Conservation (phyloP, 2,329 filamentous ascomycete species). For the Teratosphaeria destructans region DNA sequence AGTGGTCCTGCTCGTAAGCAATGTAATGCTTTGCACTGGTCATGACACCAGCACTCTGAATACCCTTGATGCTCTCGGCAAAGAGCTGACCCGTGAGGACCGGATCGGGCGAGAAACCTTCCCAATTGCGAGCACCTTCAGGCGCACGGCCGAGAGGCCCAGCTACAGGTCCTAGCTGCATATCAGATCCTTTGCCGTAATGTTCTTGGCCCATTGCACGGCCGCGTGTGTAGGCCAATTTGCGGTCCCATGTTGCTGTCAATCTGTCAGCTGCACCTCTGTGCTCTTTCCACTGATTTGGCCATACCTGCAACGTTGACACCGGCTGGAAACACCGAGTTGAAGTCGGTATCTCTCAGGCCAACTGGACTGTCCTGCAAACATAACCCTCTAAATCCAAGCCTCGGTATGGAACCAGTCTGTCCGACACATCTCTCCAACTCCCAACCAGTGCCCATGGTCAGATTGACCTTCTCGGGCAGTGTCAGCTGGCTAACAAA, state of each 20-base stretch:
- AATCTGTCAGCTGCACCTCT: constrained; percentile 38
- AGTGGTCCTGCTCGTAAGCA: constrained; percentile 62
- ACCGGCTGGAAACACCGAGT: background rate
- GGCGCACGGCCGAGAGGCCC: constrained; percentile 55
- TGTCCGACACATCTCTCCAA: constrained; percentile 69
- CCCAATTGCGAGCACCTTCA: constrained; percentile 50
- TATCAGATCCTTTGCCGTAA: constrained; percentile 62
- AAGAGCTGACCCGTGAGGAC: constrained; percentile 63
- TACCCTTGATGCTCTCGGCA: constrained; percentile 63
- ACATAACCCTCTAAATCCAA: constrained; percentile 63
- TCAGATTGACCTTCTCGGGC: constrained; percentile 86
- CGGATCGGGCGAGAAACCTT: constrained; percentile 64
- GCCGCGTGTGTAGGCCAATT: constrained; percentile 58
- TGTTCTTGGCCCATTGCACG: constrained; percentile 66
- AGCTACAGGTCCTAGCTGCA: constrained; percentile 66
- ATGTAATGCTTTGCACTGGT: constrained; percentile 73
- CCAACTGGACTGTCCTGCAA: constrained; percentile 79
- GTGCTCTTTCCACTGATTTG: constrained; percentile 39
- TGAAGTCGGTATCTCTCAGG: constrained; percentile 45
- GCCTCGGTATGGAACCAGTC: constrained; percentile 56
- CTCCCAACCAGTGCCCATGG: constrained; percentile 52
- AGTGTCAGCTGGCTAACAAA: constrained; percentile 80
- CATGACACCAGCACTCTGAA: constrained; percentile 71
- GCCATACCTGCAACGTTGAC: background rate
- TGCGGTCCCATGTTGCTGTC: constrained; percentile 64